A percentile compares a stretch with the other conserved stretches of the same genome.
phyloP scores from a whole-genome alignment of 192 early-diverging fungal genomes.

The Chytriomyces confervae region DNA sequence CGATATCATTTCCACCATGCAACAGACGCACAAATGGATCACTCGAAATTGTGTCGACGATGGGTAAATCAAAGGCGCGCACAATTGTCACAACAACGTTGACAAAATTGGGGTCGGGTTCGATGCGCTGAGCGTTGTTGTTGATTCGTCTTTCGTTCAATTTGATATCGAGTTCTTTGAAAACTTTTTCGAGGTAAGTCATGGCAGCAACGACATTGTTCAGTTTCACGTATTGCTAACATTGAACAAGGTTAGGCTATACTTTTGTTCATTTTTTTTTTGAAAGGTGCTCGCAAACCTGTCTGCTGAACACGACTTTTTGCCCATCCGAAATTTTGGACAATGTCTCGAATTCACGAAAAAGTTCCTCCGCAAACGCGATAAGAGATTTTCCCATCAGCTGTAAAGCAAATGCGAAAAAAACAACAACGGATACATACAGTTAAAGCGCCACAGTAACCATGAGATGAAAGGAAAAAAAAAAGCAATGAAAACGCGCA shows the following conservation, averaged over 20 bases:
- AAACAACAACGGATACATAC: not conserved
- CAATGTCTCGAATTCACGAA: constrained; percentile 7
- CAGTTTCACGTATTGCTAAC: constrained; percentile 52
- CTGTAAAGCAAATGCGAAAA: not conserved
- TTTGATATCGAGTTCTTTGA: constrained; percentile 35
- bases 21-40: constrained; percentile 51
- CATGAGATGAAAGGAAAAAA: not conserved
- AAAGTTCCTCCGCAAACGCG: constrained; percentile 2
- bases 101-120: constrained; percentile 25
- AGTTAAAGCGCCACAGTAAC: not conserved
- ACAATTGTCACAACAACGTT: constrained; percentile 45
- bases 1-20: constrained; percentile 23
- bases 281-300: not conserved
- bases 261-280: not conserved
- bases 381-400: constrained; percentile 22
- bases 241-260: not conserved
- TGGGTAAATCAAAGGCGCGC: constrained; percentile 42
- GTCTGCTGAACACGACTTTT: not conserved
- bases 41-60: constrained; percentile 42
- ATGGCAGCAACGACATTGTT: constrained; percentile 58
- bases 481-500: constrained; percentile 39
- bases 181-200: constrained; percentile 41
- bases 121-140: constrained; percentile 27
- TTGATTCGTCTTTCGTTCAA: constrained; percentile 25
- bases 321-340: not conserved